Evolutionary conservation across 148 eudicot species (phyloP), one percentile per base, ranked within the genome.

Genomic region (Vaccinium corymbosum): DNA sequence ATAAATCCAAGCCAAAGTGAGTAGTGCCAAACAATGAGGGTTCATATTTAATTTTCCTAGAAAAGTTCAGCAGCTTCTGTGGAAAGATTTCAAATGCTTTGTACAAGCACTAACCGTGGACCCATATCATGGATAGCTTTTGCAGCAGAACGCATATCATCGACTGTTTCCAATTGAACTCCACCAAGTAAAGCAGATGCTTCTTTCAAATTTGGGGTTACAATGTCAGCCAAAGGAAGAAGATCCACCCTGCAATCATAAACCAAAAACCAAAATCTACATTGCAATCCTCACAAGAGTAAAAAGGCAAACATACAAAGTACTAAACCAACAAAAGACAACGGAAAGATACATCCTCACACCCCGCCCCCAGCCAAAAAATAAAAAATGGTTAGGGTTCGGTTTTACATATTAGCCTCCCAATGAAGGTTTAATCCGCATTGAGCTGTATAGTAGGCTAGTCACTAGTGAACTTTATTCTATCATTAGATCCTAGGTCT

Each of bases 91-190:
- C n/a, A 68, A 70, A 9, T 0, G 55, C 12, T 35, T 46, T 55
- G 29, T 35, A 25, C 49, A 19, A 81, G 68, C 72, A 85, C 91
- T 84, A 78, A 95, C 98, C 95, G 87, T 86, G 97, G 95, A 66
- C 98, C 98, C 94, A 95, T 85, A 71, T 91, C 89, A 90, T 95
- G 86, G 49, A 95, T 91, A 78, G 89, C 87, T 86, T 94, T 91
- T 81, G 98, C 98, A 88, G 98, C 98, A 87, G 86, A 86, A 64
- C 93, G 91, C 98, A 95, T 95, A 90, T 95, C 94, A 64, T 90
- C 85, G 75, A 94, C 89, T 55, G 98, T 89, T 87, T 92, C 91
- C 86, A 95, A 72, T 79, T 84, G 86, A 86, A 80, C 78, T 52
- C 96, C 94, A 78, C 93, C 93, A 85, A 95, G 94, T 85, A 95